Base-by-base conservation (phyloP, 129 eudicot species). In the Rutidosis leptorrhynchoides region DNA sequence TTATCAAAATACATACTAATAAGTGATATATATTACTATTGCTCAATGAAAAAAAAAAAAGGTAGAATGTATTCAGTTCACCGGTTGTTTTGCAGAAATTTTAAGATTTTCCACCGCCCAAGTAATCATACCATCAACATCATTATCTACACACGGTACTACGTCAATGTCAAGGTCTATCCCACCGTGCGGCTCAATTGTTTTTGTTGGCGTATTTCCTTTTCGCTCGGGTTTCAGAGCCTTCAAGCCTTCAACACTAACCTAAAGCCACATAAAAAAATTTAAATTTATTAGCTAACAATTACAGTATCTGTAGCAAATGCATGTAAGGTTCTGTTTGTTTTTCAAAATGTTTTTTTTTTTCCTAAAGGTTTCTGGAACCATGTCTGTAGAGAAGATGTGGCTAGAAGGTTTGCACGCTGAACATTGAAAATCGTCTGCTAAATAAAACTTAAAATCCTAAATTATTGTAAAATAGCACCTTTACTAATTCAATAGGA, bases 31-130 rank as follows among this genome's bases (percentile, higher is more conserved):
- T 28, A 28, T 27, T 40, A 40, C 1, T 40, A 40, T 4, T 40
- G 1, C 1, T n/a, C 17, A 65, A 65, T 9, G 28, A 3, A 52
- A 33, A 6, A 23, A 72, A n/a, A n/a, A 55, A 28, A 26, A 63
- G 46, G 67, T 52, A 23, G 5, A 77, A 48, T 55, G 27, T 43
- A 22, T 3, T 57, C 85, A 91, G 19, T 3, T 57, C 85, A 91
- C 97, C 84, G 97, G 97, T 74, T 81, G 86, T 51, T 87, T 80
- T 30, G 85, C 89, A 8, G 96, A 85, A 70, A 91, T 72, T 69
- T 77, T 87, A 35, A 87, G 33, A 73, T 81, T 82, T 45, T 91
- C 90, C 37, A 85, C 77, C 55, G 72, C 77, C 94, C 94, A 88
- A 66, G 82, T 78, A 56, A 59, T 78, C 26, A 65, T 70, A 29